Percentiles rank a stretch among this genome's conserved stretches.
Conservation (phyloP, 805 yeast genomes). For the Wickerhamomyces alni region DNA sequence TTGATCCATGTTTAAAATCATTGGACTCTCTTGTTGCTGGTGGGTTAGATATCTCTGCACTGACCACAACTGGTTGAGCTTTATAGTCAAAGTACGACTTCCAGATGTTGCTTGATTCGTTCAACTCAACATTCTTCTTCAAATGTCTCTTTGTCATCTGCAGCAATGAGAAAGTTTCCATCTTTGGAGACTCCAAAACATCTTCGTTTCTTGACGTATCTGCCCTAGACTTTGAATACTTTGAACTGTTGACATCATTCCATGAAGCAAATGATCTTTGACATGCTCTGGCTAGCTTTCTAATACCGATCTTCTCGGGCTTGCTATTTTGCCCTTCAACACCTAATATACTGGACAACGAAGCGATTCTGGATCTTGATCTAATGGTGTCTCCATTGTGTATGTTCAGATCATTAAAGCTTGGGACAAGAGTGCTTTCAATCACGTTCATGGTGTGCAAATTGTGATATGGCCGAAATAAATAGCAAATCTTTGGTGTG, state of each 20-base stretch:
- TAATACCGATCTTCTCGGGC: constrained; percentile 10
- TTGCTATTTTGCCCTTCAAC: constrained; percentile 1
- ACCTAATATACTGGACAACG: constrained; percentile 11
- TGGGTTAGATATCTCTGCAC: not conserved
- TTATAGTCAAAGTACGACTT: constrained; percentile 1
- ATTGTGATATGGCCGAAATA: too few relatives aligned
- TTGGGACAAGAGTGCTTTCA: not conserved
- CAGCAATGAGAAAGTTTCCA: constrained; percentile 10
- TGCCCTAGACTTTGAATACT: not conserved
- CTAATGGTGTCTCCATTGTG: constrained; percentile 4
- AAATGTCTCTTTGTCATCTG: constrained; percentile 1
- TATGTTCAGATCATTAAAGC: not conserved
- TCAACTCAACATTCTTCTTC: not conserved
- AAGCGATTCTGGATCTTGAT: constrained; percentile 13
- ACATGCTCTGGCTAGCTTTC: constrained; percentile 13
- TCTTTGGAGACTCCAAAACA: constrained; percentile 6
- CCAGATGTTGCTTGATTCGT: constrained; percentile 1
- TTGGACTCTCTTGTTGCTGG: not conserved
- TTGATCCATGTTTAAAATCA: not conserved
- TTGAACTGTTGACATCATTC: not conserved
- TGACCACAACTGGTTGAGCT: not conserved
- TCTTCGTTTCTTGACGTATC: not conserved
- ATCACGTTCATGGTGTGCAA: not conserved
- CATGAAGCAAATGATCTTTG: constrained; percentile 9
- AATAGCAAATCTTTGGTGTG: too few relatives aligned